Conservation (phyloP, 768 basidiomycete genomes). For the Termitomyces sp. region DNA sequence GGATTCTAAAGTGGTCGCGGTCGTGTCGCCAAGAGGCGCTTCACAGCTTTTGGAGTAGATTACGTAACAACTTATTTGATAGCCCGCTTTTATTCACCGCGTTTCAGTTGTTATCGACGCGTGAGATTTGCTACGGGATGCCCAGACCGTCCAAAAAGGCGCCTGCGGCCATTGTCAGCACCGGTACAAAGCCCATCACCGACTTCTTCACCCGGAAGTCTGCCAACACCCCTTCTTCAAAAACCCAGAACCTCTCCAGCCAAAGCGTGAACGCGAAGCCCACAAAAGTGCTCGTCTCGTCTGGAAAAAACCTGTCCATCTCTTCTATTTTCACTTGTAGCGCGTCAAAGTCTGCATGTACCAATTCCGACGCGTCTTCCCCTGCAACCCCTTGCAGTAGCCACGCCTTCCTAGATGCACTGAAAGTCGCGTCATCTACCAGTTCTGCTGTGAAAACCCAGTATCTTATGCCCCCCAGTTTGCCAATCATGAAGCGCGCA, state of each 20-base stretch:
- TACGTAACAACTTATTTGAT: neutral
- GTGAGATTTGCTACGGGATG: slow-evolving; percentile 19
- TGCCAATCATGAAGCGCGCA: slow-evolving; percentile 1
- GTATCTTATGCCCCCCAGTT: slow-evolving; percentile 2
- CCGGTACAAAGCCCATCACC: slow-evolving; percentile 30
- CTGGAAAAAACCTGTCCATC: slow-evolving; percentile 4
- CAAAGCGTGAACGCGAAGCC: slow-evolving; percentile 7
- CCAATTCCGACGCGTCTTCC: slow-evolving; percentile 16
- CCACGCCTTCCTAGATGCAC: slow-evolving; percentile 9
- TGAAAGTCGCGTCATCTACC: slow-evolving; percentile 17
- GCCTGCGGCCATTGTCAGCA: slow-evolving; percentile 8
- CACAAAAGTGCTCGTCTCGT: neutral
- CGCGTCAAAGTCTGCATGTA: slow-evolving; percentile 10
- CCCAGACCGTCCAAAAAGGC: slow-evolving; percentile 23
- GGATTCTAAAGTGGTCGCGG: slow-evolving; percentile 42
- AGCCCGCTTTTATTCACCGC: slow-evolving; percentile 5
- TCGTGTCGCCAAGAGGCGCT: slow-evolving; percentile 38
- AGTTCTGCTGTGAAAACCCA: slow-evolving; percentile 5
- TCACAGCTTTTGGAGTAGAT: slow-evolving; percentile 7
- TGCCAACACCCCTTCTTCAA: slow-evolving; percentile 10
- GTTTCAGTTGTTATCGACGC: slow-evolving; percentile 1
- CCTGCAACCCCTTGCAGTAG: slow-evolving; percentile 1
- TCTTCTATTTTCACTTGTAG: slow-evolving; percentile 5
- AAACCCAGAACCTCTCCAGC: neutral
- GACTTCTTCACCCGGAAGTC: slow-evolving; percentile 39